Evolutionary conservation across 2,329 filamentous ascomycete genomes (phyloP).

Genomic region (Phoma sp.): DNA sequence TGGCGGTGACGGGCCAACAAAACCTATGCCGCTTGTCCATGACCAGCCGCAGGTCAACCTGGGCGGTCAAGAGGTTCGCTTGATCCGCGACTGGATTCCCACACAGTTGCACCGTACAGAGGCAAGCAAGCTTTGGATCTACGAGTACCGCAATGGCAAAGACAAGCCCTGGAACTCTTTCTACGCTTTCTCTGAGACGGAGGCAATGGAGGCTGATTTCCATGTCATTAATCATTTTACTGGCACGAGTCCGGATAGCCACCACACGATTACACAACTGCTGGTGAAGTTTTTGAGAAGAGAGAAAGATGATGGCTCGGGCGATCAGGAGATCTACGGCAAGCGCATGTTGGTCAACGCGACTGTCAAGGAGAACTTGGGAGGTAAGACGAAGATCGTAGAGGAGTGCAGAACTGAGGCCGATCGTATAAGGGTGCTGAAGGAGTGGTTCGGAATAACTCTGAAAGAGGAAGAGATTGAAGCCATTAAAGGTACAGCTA

Average conservation of each 20-base stretch:
- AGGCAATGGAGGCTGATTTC: constrained; percentile 50
- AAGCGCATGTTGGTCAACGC: constrained; percentile 51
- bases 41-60: constrained; percentile 55
- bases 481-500: constrained; percentile 41
- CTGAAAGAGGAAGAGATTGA: constrained; percentile 44
- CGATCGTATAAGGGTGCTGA: constrained; percentile 48
- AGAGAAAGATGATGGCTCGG: constrained; percentile 38
- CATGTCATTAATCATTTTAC: constrained; percentile 50
- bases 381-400: constrained; percentile 48
- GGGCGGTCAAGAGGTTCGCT: constrained; percentile 62
- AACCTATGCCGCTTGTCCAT: constrained; percentile 60
- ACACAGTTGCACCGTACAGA: constrained; percentile 47
- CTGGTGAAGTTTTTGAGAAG: constrained; percentile 49
- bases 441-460: constrained; percentile 50
- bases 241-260: constrained; percentile 37
- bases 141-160: constrained; percentile 58
- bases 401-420: constrained; percentile 48
- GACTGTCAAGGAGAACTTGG: constrained; percentile 52
- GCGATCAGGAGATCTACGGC: constrained; percentile 41
- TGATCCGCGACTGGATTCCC: constrained; percentile 58
- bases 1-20: constrained; percentile 65
- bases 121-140: constrained; percentile 64
- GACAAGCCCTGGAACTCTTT: constrained; percentile 50
- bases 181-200: constrained; percentile 50
- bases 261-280: constrained; percentile 42